Evolutionary conservation across 2,329 filamentous ascomycete genomes (phyloP).

Genomic region (Aspergillus japonicus): DNA sequence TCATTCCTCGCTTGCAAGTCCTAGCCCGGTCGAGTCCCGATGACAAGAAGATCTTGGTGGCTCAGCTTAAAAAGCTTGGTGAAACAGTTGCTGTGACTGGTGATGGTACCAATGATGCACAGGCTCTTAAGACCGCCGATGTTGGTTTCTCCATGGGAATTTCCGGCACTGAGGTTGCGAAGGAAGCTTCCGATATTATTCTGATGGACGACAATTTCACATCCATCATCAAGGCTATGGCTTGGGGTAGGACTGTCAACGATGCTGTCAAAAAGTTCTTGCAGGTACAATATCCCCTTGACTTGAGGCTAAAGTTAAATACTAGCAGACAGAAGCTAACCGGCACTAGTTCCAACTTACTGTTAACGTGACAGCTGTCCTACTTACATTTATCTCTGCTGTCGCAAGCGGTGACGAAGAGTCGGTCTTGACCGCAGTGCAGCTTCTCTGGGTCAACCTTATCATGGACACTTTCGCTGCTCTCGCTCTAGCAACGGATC

Average conservation of each 20-base stretch:
- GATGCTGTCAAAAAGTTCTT: conserved; percentile 76
- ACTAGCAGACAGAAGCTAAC: not conserved
- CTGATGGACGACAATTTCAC: conserved; percentile 86
- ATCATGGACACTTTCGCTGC: conserved; percentile 70
- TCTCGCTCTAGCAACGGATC: conserved; percentile 64
- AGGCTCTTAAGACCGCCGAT: conserved; percentile 76
- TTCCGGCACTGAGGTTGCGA: conserved; percentile 77
- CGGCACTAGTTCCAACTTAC: conserved; percentile 43
- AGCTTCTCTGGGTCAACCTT: conserved; percentile 67
- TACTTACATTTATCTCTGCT: conserved; percentile 64
- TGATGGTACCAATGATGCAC: conserved; percentile 81
- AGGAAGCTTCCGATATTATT: conserved; percentile 81
- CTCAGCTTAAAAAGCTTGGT: conserved; percentile 67
- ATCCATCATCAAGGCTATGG: conserved; percentile 80
- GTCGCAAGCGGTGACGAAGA: conserved; percentile 56
- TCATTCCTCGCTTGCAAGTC: conserved; percentile 69
- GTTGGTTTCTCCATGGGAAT: conserved; percentile 87
- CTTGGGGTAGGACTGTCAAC: conserved; percentile 76
- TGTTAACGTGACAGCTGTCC: conserved; percentile 67
- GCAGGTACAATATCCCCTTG: conserved; percentile 28
- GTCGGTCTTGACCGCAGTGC: conserved; percentile 64
- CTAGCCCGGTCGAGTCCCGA: conserved; percentile 72
- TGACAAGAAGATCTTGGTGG: conserved; percentile 72
- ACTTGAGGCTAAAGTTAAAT: too few species aligned
- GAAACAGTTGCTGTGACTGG: conserved; percentile 81